These are phyloP conservation scores for Saccharomyces hybrid DNA, from an alignment of 1,139 yeast genomes.

Conservation along the genomic window DNA sequence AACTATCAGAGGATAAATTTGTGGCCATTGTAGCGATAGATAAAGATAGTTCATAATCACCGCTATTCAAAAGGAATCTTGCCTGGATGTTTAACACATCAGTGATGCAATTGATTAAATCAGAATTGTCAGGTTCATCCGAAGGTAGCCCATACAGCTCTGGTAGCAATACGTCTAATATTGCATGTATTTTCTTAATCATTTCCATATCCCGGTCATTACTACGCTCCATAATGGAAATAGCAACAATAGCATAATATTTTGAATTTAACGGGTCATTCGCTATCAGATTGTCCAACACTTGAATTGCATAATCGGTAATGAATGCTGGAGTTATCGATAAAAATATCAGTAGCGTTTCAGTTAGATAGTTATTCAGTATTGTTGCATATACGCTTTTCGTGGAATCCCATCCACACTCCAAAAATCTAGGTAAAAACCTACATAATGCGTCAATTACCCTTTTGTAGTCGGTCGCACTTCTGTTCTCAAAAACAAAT, in stretches of 20 bases:
- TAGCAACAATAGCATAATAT: constrained; percentile 45
- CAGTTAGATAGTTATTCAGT: constrained; percentile 64
- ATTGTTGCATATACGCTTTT: constrained; percentile 50
- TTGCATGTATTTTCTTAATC: constrained; percentile 50
- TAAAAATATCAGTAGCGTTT: constrained; percentile 58
- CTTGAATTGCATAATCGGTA: constrained; percentile 45
- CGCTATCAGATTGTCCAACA: constrained; percentile 40
- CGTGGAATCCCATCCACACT: constrained; percentile 57
- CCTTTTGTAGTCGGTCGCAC: constrained; percentile 38
- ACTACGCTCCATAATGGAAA: constrained; percentile 20
- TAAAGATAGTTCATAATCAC: constrained; percentile 63
- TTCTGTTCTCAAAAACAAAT: constrained; percentile 29
- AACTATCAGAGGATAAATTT: constrained; percentile 76
- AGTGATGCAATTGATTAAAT: not conserved
- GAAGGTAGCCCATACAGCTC: not conserved
- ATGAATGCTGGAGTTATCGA: constrained; percentile 53
- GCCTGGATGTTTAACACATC: constrained; percentile 52
- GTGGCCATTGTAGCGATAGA: constrained; percentile 69
- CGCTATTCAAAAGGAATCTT: constrained; percentile 59
- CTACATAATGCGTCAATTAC: constrained; percentile 54
- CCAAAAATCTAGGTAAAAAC: constrained; percentile 58
- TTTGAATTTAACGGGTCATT: constrained; percentile 44
- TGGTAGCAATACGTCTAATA: constrained; percentile 31
- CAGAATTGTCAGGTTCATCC: not conserved
- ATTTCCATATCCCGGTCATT: constrained; percentile 66